A percentile compares a stretch with the other conserved stretches of the same genome.
phyloP scores from a whole-genome alignment of 1,284 basidiomycete genomes.

The Microbotryomycetes sp. region DNA sequence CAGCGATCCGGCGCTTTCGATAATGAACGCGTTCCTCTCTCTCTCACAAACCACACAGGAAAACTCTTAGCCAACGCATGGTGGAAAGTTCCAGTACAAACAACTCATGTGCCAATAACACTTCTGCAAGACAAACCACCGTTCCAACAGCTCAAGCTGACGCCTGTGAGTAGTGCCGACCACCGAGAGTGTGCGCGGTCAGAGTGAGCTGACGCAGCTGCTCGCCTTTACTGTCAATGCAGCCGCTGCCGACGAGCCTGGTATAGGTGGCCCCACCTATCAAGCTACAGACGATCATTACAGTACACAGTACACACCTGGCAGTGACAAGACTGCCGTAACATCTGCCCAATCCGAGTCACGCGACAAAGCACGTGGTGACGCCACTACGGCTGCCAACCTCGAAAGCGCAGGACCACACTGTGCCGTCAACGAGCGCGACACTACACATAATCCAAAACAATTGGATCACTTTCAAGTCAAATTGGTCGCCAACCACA shows the following conservation, averaged over 20 bases:
- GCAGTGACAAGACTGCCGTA: slow-evolving; percentile 6
- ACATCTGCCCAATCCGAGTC: slow-evolving; percentile 1
- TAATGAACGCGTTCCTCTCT: background rate
- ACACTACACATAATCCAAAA: background rate
- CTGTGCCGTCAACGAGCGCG: background rate
- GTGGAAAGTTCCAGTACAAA: background rate
- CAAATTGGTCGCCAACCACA: slow-evolving; percentile 3
- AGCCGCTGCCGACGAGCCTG: slow-evolving; percentile 7
- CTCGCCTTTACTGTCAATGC: background rate
- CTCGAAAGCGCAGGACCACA: background rate
- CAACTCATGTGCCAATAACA: background rate
- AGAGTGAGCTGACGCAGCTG: no score
- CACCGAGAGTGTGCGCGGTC: no score
- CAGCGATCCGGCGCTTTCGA: background rate
- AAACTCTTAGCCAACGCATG: background rate
- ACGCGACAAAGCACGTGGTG: slow-evolving; percentile 5
- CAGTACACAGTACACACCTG: background rate
- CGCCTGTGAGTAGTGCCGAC: background rate
- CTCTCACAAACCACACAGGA: background rate
- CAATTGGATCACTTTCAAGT: background rate
- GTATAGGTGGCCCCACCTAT: slow-evolving; percentile 12
- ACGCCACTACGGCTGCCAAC: background rate
- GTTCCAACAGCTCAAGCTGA: background rate
- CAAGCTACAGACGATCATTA: background rate
- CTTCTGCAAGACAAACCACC: background rate